A percentile compares a stretch with the other conserved stretches of the same genome.
phyloP scores from a whole-genome alignment of 1,284 basidiomycete genomes.

The Cryptococcus depauperatus region DNA sequence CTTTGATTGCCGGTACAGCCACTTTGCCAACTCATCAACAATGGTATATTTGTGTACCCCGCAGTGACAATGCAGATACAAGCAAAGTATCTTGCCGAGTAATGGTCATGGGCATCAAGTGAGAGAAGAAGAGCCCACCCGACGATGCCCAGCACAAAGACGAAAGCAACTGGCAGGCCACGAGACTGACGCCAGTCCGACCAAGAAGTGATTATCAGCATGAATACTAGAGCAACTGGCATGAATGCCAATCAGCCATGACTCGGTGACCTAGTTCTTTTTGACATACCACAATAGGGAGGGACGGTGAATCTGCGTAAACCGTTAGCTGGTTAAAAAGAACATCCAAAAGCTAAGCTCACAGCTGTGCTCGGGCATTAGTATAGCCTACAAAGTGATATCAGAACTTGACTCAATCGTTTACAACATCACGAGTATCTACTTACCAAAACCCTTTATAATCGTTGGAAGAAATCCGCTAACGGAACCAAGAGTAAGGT shows the following conservation, averaged over 20 bases:
- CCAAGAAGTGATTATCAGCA: conserved; percentile 56
- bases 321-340: too few species aligned
- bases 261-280: too few species aligned
- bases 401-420: neutral
- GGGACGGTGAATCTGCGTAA: too few species aligned
- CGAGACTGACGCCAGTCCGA: conserved; percentile 68
- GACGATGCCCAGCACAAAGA: conserved; percentile 43
- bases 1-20: conserved; percentile 40
- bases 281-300: too few species aligned
- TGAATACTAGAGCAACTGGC: conserved; percentile 59
- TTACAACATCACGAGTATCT: too few species aligned
- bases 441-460: conserved; percentile 47
- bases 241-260: too few species aligned
- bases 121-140: conserved; percentile 45
- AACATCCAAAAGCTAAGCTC: too few species aligned
- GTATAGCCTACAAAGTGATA: conserved; percentile 46
- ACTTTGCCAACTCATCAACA: conserved; percentile 41
- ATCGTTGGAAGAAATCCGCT: conserved; percentile 80
- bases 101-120: conserved; percentile 30
- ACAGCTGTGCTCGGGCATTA: conserved; percentile 49
- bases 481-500: conserved; percentile 67
- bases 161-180: conserved; percentile 44
- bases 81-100: conserved; percentile 44
- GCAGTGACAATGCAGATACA: conserved; percentile 43
- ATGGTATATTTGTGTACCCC: conserved; percentile 41